Base-by-base conservation (phyloP, 805 yeast species). In the Saturnispora galanensis region DNA sequence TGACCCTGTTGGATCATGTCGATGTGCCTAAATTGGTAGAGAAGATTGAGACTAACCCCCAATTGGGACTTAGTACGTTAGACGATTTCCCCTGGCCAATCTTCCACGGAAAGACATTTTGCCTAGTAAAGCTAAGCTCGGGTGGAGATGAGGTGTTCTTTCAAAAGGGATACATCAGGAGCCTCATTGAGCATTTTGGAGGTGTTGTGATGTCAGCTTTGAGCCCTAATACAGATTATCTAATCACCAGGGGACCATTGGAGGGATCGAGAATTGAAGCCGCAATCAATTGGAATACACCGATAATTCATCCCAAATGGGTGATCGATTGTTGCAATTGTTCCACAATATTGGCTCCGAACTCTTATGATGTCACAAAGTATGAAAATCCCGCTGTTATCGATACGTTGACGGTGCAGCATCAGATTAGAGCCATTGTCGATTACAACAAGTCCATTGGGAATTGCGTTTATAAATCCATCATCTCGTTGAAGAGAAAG, bases 161-260 rank as follows among this genome's bases (percentile, higher is more conserved):
- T 38, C 56, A 58, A 7, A 59, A 64, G 32, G 55, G 57, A 3
- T 59, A 60, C 28, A 52, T 77, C 5, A 47, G 61, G 1, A 52
- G 58, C 6, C 40, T 66, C 4, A 63, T 79, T 8, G 56, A 50
- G 31, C 56, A 62, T 4, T 56, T 71, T 52, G 81, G 80, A 3
- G 85, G 82, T 3, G 60, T 57, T 15, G 69, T 71, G 2, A 68
- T 76, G 1, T 75, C 72, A 17, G 69, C 81, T 1, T 59, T 79
- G 32, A 71, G 77, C 2, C 61, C 63, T 8, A 59, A 66, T 5
- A 67, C 67, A 39, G 52, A 67, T 2, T 66, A 71, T 47, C 60
- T 79, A 1, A 66, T 79, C 4, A 69, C 78, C n/a, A 67, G 76
- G 28, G 76, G 70, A 39, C 59, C 59, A 21, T 21, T 21, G 26